Conservation (phyloP, 768 basidiomycete genomes). For the Hypholoma sublateritium region DNA sequence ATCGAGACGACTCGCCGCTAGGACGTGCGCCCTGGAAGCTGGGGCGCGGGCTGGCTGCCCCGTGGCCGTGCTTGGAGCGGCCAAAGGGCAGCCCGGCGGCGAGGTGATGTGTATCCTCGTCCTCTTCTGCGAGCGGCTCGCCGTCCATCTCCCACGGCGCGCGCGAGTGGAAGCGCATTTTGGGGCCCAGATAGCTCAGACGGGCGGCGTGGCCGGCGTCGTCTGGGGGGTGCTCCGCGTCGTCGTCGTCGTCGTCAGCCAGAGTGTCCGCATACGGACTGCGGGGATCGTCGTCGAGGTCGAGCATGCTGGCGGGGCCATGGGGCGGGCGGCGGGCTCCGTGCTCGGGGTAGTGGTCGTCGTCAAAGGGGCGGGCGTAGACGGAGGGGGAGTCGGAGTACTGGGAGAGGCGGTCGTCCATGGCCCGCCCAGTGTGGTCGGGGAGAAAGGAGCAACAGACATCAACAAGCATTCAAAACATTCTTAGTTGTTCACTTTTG, state of each 20-base stretch:
- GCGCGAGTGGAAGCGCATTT: conserved; percentile 77
- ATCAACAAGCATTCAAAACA: neutral
- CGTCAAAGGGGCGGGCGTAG: conserved; percentile 48
- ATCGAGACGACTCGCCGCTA: conserved; percentile 64
- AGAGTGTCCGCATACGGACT: conserved; percentile 27
- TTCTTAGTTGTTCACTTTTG: too few species aligned
- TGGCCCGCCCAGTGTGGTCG: conserved; percentile 39
- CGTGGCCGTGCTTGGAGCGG: conserved; percentile 31
- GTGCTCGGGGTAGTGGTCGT: conserved; percentile 23
- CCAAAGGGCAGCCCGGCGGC: conserved; percentile 21
- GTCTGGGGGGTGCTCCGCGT: conserved; percentile 38
- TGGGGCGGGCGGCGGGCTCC: conserved; percentile 42
- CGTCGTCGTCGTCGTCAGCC: conserved; percentile 31
- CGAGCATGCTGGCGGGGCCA: conserved; percentile 50
- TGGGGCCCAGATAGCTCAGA: conserved; percentile 79
- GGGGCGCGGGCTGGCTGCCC: conserved; percentile 43
- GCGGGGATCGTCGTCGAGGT: conserved; percentile 55
- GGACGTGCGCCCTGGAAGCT: conserved; percentile 42
- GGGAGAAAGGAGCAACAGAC: conserved; percentile 24
- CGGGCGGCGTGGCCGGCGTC: conserved; percentile 47
- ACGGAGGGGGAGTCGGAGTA: conserved; percentile 69
- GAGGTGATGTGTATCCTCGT: conserved; percentile 32
- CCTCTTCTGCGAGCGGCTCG: conserved; percentile 41
- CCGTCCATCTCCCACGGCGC: conserved; percentile 80
- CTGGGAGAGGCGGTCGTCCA: conserved; percentile 42